Conservation (phyloP, 2,329 filamentous ascomycete species). For the Fusarium dimerum region DNA sequence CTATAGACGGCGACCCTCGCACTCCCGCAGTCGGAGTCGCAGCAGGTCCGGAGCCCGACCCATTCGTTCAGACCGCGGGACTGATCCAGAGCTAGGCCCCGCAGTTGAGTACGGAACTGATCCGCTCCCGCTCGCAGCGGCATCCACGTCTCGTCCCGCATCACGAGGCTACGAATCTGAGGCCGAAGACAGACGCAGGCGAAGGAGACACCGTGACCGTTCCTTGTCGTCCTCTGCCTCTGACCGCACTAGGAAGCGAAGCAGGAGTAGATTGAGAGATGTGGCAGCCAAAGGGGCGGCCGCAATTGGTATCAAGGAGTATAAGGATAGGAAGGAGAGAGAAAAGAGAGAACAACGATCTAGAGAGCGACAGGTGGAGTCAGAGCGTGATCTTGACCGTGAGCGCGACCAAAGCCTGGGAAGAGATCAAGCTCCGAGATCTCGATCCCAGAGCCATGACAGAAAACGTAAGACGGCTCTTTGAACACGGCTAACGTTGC, state of each 20-base stretch:
- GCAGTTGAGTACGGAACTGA: conserved; percentile 66
- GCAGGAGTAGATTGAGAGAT: conserved; percentile 55
- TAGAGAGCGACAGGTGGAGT: conserved; percentile 32
- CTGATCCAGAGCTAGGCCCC: conserved; percentile 66
- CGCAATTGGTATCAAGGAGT: conserved; percentile 64
- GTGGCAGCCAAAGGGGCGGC: conserved; percentile 61
- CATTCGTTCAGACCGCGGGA: conserved; percentile 51
- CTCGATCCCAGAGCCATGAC: conserved; percentile 26
- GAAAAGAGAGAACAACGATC: conserved; percentile 38
- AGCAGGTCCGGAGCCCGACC: conserved; percentile 55
- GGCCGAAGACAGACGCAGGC: conserved; percentile 44
- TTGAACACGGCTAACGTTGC: conserved; percentile 2
- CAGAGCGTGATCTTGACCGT: conserved; percentile 22
- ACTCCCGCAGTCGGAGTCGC: conserved; percentile 38
- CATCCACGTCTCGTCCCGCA: conserved; percentile 38
- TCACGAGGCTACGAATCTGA: conserved; percentile 50
- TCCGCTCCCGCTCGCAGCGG: conserved; percentile 45
- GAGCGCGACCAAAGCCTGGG: conserved; percentile 19
- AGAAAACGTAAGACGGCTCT: conserved; percentile 29
- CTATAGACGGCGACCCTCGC: conserved; percentile 36
- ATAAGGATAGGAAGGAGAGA: conserved; percentile 46
- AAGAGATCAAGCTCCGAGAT: conserved; percentile 32
- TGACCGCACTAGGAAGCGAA: conserved; percentile 46
- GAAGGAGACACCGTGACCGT: conserved; percentile 39
- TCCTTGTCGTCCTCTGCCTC: conserved; percentile 35